Conservation (phyloP, 2,329 filamentous ascomycete genomes). For the Colletotrichum cuscutae region DNA sequence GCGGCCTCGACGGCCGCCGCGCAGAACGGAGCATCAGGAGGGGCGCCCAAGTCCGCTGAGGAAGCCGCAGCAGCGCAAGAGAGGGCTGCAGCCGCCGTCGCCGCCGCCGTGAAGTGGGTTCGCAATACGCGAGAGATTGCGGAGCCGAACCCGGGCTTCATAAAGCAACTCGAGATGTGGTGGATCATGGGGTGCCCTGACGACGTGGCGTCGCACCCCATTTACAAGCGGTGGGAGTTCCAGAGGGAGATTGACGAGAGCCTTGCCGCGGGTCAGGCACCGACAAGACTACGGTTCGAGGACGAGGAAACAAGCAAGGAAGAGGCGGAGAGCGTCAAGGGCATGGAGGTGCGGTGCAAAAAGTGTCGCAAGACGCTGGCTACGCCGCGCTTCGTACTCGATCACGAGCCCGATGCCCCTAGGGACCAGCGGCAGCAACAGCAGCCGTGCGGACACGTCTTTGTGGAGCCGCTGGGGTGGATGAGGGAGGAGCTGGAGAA, state of each 20-base stretch:
- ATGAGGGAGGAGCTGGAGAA: constrained; percentile 87
- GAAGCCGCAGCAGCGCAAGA: constrained; percentile 41
- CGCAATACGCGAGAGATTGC: constrained; percentile 78
- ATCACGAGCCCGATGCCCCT: constrained; percentile 60
- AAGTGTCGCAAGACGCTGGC: constrained; percentile 81
- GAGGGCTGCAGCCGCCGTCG: constrained; percentile 59
- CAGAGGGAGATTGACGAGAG: constrained; percentile 64
- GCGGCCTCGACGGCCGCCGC: constrained; percentile 51
- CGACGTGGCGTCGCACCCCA: constrained; percentile 71
- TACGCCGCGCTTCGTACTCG: constrained; percentile 70
- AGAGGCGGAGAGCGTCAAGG: constrained; percentile 37
- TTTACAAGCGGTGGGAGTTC: constrained; percentile 80
- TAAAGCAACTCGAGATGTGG: constrained; percentile 87
- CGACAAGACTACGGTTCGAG: constrained; percentile 85
- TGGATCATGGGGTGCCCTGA: constrained; percentile 85
- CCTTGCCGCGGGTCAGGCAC: constrained; percentile 80
- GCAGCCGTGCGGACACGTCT: constrained; percentile 80
- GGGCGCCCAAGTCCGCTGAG: constrained; percentile 31
- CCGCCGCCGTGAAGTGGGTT: constrained; percentile 74
- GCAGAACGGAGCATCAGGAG: background rate
- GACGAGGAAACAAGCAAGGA: constrained; percentile 66
- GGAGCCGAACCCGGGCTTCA: constrained; percentile 92
- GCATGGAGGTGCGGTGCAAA: constrained; percentile 81
- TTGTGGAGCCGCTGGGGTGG: constrained; percentile 93
- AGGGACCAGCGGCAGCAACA: constrained; percentile 1